Percentiles rank a stretch among this genome's conserved stretches.
Evolutionary conservation across 2,329 filamentous ascomycete genomes (phyloP).

Genomic region (Rutstroemia sydowiana): DNA sequence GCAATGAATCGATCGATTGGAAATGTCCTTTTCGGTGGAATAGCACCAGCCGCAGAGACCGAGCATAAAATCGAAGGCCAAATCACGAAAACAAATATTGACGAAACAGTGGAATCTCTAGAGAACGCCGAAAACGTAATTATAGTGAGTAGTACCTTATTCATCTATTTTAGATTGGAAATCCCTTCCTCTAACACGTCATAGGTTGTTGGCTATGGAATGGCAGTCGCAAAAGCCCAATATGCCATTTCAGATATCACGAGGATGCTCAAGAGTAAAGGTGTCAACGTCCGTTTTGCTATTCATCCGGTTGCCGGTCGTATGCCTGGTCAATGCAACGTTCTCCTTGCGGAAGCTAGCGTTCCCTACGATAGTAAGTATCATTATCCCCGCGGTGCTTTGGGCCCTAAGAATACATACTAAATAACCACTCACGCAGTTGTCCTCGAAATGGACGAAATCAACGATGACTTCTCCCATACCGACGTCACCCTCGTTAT

Average conservation of each 20-base stretch:
- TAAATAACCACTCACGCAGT: slow-evolving; percentile 38
- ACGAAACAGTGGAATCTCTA: slow-evolving; percentile 72
- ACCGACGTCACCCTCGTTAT: slow-evolving; percentile 85
- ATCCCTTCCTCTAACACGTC: background rate
- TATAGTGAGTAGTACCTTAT: slow-evolving; percentile 39
- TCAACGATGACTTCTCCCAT: slow-evolving; percentile 85
- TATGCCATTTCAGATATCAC: slow-evolving; percentile 85
- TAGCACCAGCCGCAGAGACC: slow-evolving; percentile 53
- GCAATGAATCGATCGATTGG: slow-evolving; percentile 89
- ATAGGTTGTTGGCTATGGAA: slow-evolving; percentile 69
- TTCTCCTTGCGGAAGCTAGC: slow-evolving; percentile 77
- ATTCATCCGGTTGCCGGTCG: slow-evolving; percentile 86
- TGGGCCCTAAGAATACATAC: background rate
- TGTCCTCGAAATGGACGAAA: slow-evolving; percentile 60
- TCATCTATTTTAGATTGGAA: background rate
- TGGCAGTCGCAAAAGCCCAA: slow-evolving; percentile 91
- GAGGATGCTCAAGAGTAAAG: slow-evolving; percentile 61
- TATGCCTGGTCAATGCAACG: slow-evolving; percentile 92
- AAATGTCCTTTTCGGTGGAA: slow-evolving; percentile 83
- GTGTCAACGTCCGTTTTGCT: slow-evolving; percentile 77
- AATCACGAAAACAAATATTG: slow-evolving; percentile 69
- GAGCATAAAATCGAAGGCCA: slow-evolving; percentile 74
- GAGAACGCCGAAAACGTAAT: slow-evolving; percentile 76
- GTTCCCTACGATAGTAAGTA: slow-evolving; percentile 72
- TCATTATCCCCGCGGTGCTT: background rate